Conservation (phyloP, 106 monocot species). For the Acorus gramineus region DNA sequence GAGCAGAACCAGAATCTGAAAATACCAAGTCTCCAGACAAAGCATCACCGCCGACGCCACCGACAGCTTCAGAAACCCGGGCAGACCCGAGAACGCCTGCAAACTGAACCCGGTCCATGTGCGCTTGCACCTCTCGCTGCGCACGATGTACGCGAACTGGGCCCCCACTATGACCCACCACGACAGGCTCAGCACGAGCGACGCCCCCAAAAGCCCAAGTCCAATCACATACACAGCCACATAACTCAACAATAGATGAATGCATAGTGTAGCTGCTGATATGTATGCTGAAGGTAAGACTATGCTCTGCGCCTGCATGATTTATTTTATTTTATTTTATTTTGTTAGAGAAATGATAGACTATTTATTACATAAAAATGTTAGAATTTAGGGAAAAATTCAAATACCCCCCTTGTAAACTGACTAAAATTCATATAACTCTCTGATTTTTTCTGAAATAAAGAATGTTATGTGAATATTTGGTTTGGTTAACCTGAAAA, state of each 20-base stretch:
- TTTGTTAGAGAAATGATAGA: no score
- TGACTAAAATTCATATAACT: no score
- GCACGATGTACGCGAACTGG: constrained; percentile 32
- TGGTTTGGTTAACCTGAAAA: no score
- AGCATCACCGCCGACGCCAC: constrained; percentile 50
- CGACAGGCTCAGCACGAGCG: constrained; percentile 50
- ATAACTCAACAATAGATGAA: constrained; percentile 62
- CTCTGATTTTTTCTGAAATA: no score
- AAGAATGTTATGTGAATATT: no score
- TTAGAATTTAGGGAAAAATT: no score
- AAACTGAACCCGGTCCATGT: constrained; percentile 35
- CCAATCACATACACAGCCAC: constrained; percentile 39
- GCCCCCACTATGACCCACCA: constrained; percentile 47
- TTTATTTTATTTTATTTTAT: no score
- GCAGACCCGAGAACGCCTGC: constrained; percentile 33
- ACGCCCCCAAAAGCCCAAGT: constrained; percentile 58
- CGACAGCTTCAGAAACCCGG: constrained; percentile 35
- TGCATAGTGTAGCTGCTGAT: constrained; percentile 19
- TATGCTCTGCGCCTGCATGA: constrained; percentile 87
- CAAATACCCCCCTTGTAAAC: no score
- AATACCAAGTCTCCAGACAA: constrained; percentile 55
- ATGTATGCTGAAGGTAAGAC: constrained; percentile 78
- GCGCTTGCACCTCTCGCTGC: constrained; percentile 20
- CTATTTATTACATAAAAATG: no score
- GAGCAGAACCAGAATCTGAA: constrained; percentile 47